Evolutionary conservation across 2,329 filamentous ascomycete genomes (phyloP).

Genomic region (Trichoderma brevicompactum): DNA sequence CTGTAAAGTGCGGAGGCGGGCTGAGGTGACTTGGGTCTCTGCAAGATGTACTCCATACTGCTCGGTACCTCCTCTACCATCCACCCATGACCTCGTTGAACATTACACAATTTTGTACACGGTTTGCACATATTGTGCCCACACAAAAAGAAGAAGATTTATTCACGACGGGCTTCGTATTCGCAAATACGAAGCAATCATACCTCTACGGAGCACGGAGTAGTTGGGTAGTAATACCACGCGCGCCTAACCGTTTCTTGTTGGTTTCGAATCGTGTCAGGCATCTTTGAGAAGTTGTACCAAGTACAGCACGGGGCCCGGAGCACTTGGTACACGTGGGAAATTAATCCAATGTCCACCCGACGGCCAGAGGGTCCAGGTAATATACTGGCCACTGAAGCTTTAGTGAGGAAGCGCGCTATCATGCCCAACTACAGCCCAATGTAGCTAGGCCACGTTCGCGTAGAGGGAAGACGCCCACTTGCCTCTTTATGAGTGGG

Average conservation of each 20-base stretch:
- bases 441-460: slow-evolving; percentile 22
- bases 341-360: slow-evolving; percentile 24
- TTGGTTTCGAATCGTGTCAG: slow-evolving; percentile 23
- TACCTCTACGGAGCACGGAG: background rate
- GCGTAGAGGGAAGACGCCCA: slow-evolving; percentile 2
- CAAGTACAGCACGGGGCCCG: slow-evolving; percentile 15
- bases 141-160: background rate
- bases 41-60: background rate
- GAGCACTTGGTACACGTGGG: slow-evolving; percentile 16
- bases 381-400: slow-evolving; percentile 9
- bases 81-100: too few species aligned
- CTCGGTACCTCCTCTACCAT: background rate
- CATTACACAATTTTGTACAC: background rate
- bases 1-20: slow-evolving; percentile 6
- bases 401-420: slow-evolving; percentile 9
- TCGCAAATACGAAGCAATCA: slow-evolving; percentile 10
- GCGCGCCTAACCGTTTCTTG: slow-evolving; percentile 25
- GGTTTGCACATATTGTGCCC: background rate
- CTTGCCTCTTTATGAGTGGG: background rate
- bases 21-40: slow-evolving; percentile 3
- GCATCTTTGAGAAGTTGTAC: slow-evolving; percentile 4
- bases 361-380: slow-evolving; percentile 10
- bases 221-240: slow-evolving; percentile 14
- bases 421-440: slow-evolving; percentile 18
- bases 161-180: background rate